A percentile compares a stretch with the other conserved stretches of the same genome.
These are phyloP conservation scores for Populus tomentosa DNA, from an alignment of 441 rosid genomes.

Conservation along the genomic window DNA sequence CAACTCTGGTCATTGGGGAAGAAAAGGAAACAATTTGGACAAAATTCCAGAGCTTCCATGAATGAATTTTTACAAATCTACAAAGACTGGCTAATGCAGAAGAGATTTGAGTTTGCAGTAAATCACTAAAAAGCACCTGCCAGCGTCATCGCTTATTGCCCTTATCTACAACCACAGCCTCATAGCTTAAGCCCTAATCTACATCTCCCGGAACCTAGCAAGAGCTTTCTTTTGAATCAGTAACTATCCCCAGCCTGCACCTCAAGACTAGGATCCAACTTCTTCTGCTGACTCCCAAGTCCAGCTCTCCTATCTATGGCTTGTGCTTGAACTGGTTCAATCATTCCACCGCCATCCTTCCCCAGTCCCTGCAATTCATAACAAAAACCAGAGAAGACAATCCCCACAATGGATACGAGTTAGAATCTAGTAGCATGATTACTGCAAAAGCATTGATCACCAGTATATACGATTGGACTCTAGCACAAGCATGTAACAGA, in stretches of 20 bases:
- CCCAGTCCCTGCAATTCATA: conserved; percentile 69
- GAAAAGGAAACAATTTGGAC: background rate
- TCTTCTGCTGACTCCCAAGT: conserved; percentile 86
- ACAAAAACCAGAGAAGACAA: conserved; percentile 15
- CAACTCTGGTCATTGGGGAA: no score
- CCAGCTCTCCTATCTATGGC: conserved; percentile 79
- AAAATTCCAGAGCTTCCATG: background rate
- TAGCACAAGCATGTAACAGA: background rate
- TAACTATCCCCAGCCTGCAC: conserved; percentile 92
- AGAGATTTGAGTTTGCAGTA: background rate
- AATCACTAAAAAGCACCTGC: background rate
- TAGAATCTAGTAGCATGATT: conserved; percentile 16
- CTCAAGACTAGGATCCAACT: conserved; percentile 73
- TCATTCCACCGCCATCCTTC: conserved; percentile 93
- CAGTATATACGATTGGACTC: background rate
- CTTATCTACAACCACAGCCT: no score
- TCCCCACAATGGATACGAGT: conserved; percentile 18
- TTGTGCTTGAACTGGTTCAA: conserved; percentile 86
- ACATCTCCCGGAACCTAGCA: conserved; percentile 91
- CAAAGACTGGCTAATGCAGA: background rate
- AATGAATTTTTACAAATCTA: conserved; percentile 3
- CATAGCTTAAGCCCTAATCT: background rate
- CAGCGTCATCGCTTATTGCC: background rate
- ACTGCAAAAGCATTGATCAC: background rate
- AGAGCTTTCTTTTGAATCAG: conserved; percentile 90